Conservation (phyloP, 306 rosid species). For the Trifolium fragiferum region DNA sequence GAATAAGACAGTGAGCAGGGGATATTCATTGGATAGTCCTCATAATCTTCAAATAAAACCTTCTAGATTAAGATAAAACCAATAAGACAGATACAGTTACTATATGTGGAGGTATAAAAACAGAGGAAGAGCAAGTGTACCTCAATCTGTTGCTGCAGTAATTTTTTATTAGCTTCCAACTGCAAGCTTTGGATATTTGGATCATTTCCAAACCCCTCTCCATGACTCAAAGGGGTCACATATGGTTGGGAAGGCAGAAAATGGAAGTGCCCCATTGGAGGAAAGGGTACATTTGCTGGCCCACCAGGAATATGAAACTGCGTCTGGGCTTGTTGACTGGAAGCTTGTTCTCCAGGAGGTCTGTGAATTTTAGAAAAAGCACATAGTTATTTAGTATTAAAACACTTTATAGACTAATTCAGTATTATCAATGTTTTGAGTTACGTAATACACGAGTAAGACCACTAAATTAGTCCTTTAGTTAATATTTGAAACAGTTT, state of each 20-base stretch:
- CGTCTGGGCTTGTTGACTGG: too few relatives aligned
- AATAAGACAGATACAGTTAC: conserved; percentile 22
- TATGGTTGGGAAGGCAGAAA: conserved; percentile 56
- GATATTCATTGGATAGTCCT: conserved; percentile 15
- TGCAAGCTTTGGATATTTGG: conserved; percentile 49
- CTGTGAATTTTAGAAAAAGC: conserved; percentile 47
- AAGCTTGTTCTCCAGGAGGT: conserved; percentile 47
- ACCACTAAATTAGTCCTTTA: too few relatives aligned
- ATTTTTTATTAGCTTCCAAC: conserved; percentile 66
- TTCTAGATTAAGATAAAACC: conserved; percentile 17
- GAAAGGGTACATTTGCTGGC: conserved; percentile 53
- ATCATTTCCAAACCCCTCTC: conserved; percentile 54
- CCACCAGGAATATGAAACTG: conserved; percentile 58
- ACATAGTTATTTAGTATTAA: conserved; percentile 13
- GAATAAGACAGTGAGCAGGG: conserved; percentile 21
- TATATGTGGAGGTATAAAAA: conserved; percentile 3
- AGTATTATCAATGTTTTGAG: conserved; percentile 27
- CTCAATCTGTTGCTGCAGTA: conserved; percentile 72
- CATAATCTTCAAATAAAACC: conserved; percentile 18
- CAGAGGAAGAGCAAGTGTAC: conserved; percentile 46
- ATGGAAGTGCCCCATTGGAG: conserved; percentile 51
- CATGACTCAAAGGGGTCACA: conserved; percentile 44
- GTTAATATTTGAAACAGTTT: too few relatives aligned
- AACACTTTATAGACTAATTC: conserved; percentile 15
- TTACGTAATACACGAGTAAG: not conserved